Evolutionary conservation across 345 rosid genomes (phyloP).

Genomic region (Jatropha curcas): DNA sequence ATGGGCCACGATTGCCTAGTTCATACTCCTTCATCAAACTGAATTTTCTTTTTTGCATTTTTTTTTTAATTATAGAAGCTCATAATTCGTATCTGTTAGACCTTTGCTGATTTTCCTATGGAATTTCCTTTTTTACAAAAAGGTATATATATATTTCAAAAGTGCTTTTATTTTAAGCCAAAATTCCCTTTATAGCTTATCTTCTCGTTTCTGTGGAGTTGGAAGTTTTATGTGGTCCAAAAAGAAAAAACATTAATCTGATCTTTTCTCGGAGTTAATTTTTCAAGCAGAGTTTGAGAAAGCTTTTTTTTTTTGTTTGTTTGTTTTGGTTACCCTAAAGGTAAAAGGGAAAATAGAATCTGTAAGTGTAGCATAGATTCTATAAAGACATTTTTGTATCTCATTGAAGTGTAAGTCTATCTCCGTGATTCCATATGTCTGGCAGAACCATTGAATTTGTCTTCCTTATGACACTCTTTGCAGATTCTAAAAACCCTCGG

Average conservation of each 20-base stretch:
- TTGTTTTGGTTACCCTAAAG: background rate
- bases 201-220: background rate
- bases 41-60: background rate
- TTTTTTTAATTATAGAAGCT: background rate
- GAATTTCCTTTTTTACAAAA: background rate
- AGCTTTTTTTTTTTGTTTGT: background rate
- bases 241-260: no score
- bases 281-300: no score
- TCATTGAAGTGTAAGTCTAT: background rate
- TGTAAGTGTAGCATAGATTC: background rate
- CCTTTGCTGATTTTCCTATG: background rate
- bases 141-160: background rate
- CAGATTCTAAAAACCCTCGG: constrained; percentile 21
- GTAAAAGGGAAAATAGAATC: no score
- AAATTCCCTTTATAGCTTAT: background rate
- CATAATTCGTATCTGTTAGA: background rate
- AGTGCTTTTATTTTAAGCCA: background rate
- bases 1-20: background rate
- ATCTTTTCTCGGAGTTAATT: background rate
- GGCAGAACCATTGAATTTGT: background rate
- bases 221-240: no score
- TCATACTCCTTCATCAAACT: background rate
- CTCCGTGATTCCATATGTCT: background rate
- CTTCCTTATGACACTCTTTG: background rate
- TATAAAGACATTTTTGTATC: background rate